These are phyloP conservation scores for Phytophthora lateralis DNA, from an alignment of 352 stramenopile species.

Conservation along the genomic window DNA sequence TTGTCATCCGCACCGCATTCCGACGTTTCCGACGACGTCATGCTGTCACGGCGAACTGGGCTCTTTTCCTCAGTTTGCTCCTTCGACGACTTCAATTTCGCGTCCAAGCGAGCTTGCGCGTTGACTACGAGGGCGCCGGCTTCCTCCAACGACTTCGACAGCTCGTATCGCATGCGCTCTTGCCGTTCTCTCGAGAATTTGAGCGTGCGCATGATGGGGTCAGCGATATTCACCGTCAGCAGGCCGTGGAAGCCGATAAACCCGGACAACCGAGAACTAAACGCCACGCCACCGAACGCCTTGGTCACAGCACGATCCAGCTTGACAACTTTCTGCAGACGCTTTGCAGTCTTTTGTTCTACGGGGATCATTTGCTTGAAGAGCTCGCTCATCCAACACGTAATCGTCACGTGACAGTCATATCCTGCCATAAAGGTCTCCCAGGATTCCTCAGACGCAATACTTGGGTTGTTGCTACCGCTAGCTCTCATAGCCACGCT, in stretches of 20 bases:
- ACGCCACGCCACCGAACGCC: slow-evolving; percentile 6
- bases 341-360: slow-evolving; percentile 43
- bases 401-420: slow-evolving; percentile 33
- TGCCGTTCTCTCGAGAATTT: slow-evolving; percentile 58
- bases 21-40: slow-evolving; percentile 29
- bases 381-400: slow-evolving; percentile 48
- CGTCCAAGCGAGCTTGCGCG: slow-evolving; percentile 18
- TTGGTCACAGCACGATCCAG: slow-evolving; percentile 10
- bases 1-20: slow-evolving; percentile 20
- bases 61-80: slow-evolving; percentile 1
- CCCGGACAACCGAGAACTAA: slow-evolving; percentile 28
- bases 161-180: slow-evolving; percentile 48
- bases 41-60: slow-evolving; percentile 20
- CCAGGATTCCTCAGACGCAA: slow-evolving; percentile 12
- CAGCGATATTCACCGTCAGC: slow-evolving; percentile 44
- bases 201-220: slow-evolving; percentile 61
- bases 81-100: not conserved
- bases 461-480: not conserved
- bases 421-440: slow-evolving; percentile 14
- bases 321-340: slow-evolving; percentile 34
- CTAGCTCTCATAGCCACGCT: not conserved
- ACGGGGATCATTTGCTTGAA: slow-evolving; percentile 44
- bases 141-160: slow-evolving; percentile 43
- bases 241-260: slow-evolving; percentile 43
- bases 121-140: slow-evolving; percentile 26